phyloP scores from a whole-genome alignment of 2,329 filamentous ascomycete genomes.

The Thelonectria olida region DNA sequence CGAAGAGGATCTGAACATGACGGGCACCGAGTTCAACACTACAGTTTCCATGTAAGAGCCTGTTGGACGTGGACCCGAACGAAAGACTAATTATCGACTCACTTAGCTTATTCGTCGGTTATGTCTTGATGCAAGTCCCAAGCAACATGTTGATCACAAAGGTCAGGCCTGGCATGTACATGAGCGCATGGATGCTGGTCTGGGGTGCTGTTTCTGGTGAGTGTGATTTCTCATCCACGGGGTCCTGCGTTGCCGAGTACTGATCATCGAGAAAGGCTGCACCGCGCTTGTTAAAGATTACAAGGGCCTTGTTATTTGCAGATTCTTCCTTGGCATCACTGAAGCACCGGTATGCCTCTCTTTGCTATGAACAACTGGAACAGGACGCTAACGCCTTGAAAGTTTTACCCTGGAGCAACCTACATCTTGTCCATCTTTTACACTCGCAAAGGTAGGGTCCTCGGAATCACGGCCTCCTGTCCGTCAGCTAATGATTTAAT shows the following conservation, averaged over 20 bases:
- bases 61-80: constrained; percentile 15
- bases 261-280: not conserved
- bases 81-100: no score
- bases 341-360: constrained; percentile 45
- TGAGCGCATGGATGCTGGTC: constrained; percentile 47
- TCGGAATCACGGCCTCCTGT: not conserved
- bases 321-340: constrained; percentile 53
- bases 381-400: not conserved
- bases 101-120: not conserved
- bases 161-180: constrained; percentile 55
- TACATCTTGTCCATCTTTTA: constrained; percentile 63
- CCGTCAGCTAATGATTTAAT: not conserved
- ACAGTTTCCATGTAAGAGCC: constrained; percentile 41
- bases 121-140: constrained; percentile 45
- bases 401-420: constrained; percentile 46
- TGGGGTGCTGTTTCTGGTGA: constrained; percentile 53
- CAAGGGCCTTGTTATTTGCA: constrained; percentile 34
- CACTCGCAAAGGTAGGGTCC: constrained; percentile 50
- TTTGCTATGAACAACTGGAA: not conserved
- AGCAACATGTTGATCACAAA: constrained; percentile 53
- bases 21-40: constrained; percentile 47
- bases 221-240: constrained; percentile 46
- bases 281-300: not conserved
- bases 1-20: constrained; percentile 60
- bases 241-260: not conserved